Percentiles rank a stretch among this genome's conserved stretches.
Evolutionary conservation across 345 rosid genomes (phyloP).

Genomic region (Citrus cavaleriei): DNA sequence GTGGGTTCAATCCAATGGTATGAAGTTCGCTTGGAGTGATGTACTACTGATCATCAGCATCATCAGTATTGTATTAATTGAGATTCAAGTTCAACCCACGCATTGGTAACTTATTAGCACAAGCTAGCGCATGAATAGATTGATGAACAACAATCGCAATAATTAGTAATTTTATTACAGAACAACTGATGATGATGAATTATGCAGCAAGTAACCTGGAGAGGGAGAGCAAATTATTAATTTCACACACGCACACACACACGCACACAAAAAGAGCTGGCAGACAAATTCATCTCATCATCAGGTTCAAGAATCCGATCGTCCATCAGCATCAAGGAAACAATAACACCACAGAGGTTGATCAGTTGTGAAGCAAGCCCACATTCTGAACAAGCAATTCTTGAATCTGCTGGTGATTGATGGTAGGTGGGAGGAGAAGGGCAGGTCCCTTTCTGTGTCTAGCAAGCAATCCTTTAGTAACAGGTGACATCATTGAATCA

Average conservation of each 20-base stretch:
- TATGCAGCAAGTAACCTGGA: no score
- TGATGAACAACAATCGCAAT: neutral
- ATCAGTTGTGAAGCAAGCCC: conserved; percentile 24
- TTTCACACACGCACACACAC: no score
- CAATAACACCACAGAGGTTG: neutral
- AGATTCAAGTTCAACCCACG: no score
- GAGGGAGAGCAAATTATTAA: no score
- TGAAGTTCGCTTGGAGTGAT: conserved; percentile 69
- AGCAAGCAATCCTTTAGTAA: conserved; percentile 77
- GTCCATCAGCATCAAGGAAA: neutral
- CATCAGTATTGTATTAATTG: no score
- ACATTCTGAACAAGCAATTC: conserved; percentile 33
- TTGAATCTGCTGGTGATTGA: conserved; percentile 31
- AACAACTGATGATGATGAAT: no score
- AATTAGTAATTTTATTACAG: no score
- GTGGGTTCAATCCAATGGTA: conserved; percentile 86
- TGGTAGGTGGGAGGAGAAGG: conserved; percentile 67
- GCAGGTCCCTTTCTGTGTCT: conserved; percentile 55
- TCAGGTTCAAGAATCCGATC: conserved; percentile 19
- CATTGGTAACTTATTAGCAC: neutral
- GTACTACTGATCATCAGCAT: no score
- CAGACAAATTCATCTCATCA: conserved; percentile 9
- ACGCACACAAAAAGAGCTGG: neutral
- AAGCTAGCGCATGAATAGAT: no score
- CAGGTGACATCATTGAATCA: conserved; percentile 79